A percentile compares a stretch with the other conserved stretches of the same genome.
Conservation (phyloP, 148 eudicot species). For the Simmondsia chinensis region DNA sequence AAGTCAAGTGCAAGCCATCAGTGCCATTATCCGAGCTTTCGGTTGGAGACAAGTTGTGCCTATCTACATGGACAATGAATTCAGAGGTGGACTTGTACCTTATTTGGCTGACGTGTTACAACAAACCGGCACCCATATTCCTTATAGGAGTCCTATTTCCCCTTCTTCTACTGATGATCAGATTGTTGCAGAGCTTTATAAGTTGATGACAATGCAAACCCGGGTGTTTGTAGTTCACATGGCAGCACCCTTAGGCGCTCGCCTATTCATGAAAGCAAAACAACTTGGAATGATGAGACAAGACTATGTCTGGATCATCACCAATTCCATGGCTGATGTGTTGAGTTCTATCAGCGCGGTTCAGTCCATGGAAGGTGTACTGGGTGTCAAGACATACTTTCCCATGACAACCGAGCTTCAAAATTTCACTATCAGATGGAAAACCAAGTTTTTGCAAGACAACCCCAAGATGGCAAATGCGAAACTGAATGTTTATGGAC, state of each 20-base stretch:
- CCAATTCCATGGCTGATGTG: conserved; percentile 35
- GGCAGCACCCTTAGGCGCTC: conserved; percentile 31
- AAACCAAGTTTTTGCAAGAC: conserved; percentile 18
- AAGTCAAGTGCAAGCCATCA: conserved; percentile 37
- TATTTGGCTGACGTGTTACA: conserved; percentile 26
- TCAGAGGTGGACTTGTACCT: conserved; percentile 43
- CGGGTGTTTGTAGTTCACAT: conserved; percentile 68
- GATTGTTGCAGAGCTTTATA: conserved; percentile 36
- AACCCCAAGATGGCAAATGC: conserved; percentile 23
- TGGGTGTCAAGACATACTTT: conserved; percentile 51
- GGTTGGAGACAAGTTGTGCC: conserved; percentile 54
- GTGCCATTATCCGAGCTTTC: conserved; percentile 41
- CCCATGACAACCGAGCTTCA: conserved; percentile 20
- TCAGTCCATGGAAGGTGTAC: conserved; percentile 54
- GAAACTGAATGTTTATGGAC: conserved; percentile 27
- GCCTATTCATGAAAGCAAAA: conserved; percentile 36
- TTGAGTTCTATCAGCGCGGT: conserved; percentile 27
- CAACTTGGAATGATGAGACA: conserved; percentile 50
- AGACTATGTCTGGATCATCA: conserved; percentile 67
- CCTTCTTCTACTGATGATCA: conserved; percentile 31
- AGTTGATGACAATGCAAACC: conserved; percentile 40
- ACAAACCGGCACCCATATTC: conserved; percentile 19
- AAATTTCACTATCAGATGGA: conserved; percentile 35
- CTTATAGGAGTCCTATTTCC: conserved; percentile 28
- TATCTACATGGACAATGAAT: conserved; percentile 35